These are phyloP conservation scores for Lentinula sp. DNA, from an alignment of 768 basidiomycete species.

Conservation along the genomic window DNA sequence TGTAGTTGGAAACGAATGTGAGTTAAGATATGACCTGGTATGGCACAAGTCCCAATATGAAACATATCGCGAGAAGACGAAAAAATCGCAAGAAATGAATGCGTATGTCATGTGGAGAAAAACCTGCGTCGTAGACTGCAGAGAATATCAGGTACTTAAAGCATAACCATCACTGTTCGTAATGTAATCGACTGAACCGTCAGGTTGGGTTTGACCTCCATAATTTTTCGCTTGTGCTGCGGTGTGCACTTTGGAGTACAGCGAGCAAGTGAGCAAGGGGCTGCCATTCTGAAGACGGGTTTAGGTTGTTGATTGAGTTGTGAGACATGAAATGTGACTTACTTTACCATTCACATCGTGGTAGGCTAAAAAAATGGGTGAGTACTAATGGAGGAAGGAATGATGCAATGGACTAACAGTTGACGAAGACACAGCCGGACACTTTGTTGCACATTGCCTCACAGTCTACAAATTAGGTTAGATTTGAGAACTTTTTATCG, in stretches of 20 bases:
- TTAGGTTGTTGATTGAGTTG: too few relatives aligned
- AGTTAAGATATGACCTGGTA: too few relatives aligned
- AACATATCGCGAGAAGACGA: too few relatives aligned
- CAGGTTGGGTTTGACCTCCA: conserved; percentile 37
- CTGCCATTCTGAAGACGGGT: too few relatives aligned
- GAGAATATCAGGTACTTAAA: background rate
- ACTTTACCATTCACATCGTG: conserved; percentile 32
- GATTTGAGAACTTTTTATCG: too few relatives aligned
- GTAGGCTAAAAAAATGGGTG: conserved; percentile 17
- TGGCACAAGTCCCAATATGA: too few relatives aligned
- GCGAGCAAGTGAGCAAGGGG: conserved; percentile 27
- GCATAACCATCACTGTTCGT: conserved; percentile 35
- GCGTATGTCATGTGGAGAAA: too few relatives aligned
- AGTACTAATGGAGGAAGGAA: too few relatives aligned
- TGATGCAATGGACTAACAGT: conserved; percentile 17
- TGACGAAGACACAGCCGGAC: conserved; percentile 24
- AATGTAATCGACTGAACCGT: conserved; percentile 36
- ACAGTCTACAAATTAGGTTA: conserved; percentile 17
- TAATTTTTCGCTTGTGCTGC: conserved; percentile 29
- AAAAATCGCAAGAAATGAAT: too few relatives aligned
- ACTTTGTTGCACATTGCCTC: conserved; percentile 25
- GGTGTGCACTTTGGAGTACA: conserved; percentile 28
- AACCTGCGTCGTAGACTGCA: too few relatives aligned
- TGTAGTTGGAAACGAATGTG: too few relatives aligned
- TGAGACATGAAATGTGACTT: conserved; percentile 6